Percentiles rank a stretch among this genome's conserved stretches.
Evolutionary conservation across 331 rosid genomes (phyloP).

Genomic region (Quercus lobata): DNA sequence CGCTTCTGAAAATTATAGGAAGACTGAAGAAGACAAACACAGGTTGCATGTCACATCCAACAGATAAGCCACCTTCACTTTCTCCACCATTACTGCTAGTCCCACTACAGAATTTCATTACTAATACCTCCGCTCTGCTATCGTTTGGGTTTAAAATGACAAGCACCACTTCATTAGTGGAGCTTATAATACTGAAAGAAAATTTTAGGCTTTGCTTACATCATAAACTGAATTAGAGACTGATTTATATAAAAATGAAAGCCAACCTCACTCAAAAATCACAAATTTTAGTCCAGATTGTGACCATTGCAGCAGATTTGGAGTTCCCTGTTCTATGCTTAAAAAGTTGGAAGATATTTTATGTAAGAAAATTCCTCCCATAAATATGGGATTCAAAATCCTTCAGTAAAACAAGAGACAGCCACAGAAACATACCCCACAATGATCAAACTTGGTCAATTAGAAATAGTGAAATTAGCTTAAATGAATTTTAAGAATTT

Average conservation of each 20-base stretch:
- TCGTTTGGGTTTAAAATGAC: background rate
- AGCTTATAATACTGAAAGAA: background rate
- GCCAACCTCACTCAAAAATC: background rate
- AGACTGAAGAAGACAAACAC: background rate
- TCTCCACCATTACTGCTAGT: background rate
- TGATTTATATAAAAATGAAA: too few relatives aligned
- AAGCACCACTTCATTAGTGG: background rate
- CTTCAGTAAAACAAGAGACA: background rate
- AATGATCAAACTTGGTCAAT: background rate
- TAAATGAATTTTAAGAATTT: background rate
- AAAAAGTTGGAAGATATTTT: background rate
- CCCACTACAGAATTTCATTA: background rate
- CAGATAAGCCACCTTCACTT: background rate
- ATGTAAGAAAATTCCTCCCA: background rate
- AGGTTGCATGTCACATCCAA: background rate
- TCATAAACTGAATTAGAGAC: too few relatives aligned
- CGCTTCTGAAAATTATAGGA: background rate
- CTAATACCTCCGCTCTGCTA: background rate
- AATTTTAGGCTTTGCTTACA: background rate
- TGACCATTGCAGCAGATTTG: background rate
- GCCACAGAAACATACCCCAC: background rate
- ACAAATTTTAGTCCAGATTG: background rate
- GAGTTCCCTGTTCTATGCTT: background rate
- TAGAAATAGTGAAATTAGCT: background rate
- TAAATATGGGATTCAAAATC: background rate